phyloP scores from a whole-genome alignment of 2,329 filamentous ascomycete genomes.

The Hymenoscyphus fructigenus region DNA sequence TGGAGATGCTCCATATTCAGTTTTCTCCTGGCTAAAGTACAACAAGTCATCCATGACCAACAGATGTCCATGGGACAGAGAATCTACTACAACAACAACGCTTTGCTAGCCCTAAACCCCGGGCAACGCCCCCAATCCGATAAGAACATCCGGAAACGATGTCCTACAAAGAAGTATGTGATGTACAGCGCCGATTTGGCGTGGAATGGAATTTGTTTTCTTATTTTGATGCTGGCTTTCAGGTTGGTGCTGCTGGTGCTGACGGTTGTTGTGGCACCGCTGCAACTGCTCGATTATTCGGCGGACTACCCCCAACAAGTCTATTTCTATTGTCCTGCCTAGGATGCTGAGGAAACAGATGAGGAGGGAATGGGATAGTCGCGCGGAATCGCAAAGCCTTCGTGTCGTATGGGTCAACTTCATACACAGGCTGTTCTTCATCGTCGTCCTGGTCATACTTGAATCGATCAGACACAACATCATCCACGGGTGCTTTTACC shows the following conservation, averaged over 20 bases:
- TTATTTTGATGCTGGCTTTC: conserved; percentile 14
- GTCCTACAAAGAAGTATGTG: conserved; percentile 28
- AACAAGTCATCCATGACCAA: conserved; percentile 28
- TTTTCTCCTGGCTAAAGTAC: conserved; percentile 33
- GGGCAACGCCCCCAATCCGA: conserved; percentile 33
- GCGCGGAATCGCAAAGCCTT: conserved; percentile 60
- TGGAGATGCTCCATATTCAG: conserved; percentile 15
- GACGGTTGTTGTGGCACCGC: conserved; percentile 6
- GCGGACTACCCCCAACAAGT: conserved; percentile 21
- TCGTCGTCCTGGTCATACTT: conserved; percentile 86
- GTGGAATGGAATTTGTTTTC: conserved; percentile 7
- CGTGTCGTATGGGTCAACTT: conserved; percentile 69
- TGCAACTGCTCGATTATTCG: conserved; percentile 26
- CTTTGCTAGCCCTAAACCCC: conserved; percentile 29
- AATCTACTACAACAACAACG: conserved; percentile 31
- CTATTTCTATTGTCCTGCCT: conserved; percentile 27
- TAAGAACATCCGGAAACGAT: conserved; percentile 25
- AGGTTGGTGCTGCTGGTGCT: conserved; percentile 24
- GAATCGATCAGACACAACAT: conserved; percentile 64
- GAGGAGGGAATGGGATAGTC: conserved; percentile 35
- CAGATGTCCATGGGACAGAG: conserved; percentile 13
- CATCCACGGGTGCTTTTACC: conserved; percentile 44
- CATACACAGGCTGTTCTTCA: conserved; percentile 72
- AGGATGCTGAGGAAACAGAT: conserved; percentile 30
- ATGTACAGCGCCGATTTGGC: conserved; percentile 26